A percentile compares a stretch with the other conserved stretches of the same genome.
Conservation (phyloP, 768 basidiomycete species). For the Phanerodontia chrysosporium region DNA sequence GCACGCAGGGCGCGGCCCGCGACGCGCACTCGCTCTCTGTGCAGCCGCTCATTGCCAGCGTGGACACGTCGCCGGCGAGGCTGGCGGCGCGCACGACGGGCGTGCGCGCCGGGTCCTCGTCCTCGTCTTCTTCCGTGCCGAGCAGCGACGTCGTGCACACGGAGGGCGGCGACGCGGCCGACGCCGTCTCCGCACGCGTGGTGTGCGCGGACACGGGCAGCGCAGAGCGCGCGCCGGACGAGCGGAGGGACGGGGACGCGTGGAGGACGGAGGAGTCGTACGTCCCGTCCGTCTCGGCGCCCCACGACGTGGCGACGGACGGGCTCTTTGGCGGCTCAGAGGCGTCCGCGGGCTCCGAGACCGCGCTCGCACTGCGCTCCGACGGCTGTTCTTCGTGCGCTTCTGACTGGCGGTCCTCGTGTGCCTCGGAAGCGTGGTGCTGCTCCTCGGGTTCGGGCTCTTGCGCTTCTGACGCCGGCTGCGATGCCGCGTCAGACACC, state of each 20-base stretch:
- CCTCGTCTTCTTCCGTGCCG: not conserved
- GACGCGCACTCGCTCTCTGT: not conserved
- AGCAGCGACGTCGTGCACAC: not conserved
- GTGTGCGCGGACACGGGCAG: not conserved
- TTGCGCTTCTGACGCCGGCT: not conserved
- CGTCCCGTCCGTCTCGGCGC: constrained; percentile 9
- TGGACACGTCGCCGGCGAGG: not conserved
- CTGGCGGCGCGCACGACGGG: not conserved
- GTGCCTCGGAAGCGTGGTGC: too few relatives aligned
- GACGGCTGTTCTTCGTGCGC: not conserved
- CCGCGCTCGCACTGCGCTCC: not conserved
- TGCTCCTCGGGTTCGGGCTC: not conserved
- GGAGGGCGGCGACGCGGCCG: not conserved
- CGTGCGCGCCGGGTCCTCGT: constrained; percentile 1
- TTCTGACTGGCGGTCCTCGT: not conserved
- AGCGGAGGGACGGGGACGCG: constrained; percentile 7
- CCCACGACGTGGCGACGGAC: constrained; percentile 6
- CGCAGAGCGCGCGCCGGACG: not conserved
- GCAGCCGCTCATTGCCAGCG: not conserved
- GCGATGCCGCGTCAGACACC: not conserved
- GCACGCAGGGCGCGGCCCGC: not conserved
- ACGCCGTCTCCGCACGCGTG: not conserved
- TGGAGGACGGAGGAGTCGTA: constrained; percentile 10
- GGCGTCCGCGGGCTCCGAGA: not conserved
- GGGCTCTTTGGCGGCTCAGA: not conserved